phyloP scores from a whole-genome alignment of 148 eudicot species.

The Heliosperma pusillum region DNA sequence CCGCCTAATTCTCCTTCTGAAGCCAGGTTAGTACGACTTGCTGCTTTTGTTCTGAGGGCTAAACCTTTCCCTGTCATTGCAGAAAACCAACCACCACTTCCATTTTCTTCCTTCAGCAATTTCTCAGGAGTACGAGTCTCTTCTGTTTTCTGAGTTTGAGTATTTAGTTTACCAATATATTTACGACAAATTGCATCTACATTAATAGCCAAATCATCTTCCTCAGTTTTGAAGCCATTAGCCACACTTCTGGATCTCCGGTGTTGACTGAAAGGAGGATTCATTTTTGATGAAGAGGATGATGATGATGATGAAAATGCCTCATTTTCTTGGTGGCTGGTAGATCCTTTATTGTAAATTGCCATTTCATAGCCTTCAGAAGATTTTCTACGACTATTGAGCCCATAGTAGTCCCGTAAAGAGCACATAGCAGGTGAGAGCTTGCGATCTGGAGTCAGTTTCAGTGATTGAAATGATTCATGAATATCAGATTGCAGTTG shows the following conservation, averaged over 20 bases:
- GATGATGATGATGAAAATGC: slow-evolving; percentile 33
- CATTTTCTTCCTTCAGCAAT: slow-evolving; percentile 72
- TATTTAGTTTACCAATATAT: slow-evolving; percentile 47
- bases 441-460: slow-evolving; percentile 45
- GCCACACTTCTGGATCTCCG: slow-evolving; percentile 72
- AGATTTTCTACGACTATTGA: slow-evolving; percentile 27
- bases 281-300: slow-evolving; percentile 23
- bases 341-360: slow-evolving; percentile 47
- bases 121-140: slow-evolving; percentile 55
- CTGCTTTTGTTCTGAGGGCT: slow-evolving; percentile 78
- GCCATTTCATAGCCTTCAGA: slow-evolving; percentile 78
- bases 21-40: slow-evolving; percentile 49
- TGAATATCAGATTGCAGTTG: slow-evolving; percentile 55
- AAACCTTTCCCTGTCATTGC: slow-evolving; percentile 75
- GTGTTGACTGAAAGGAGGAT: slow-evolving; percentile 56
- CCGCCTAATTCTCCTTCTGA: slow-evolving; percentile 44
- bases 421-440: slow-evolving; percentile 80
- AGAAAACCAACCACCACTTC: slow-evolving; percentile 58
- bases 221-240: slow-evolving; percentile 48
- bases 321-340: slow-evolving; percentile 41
- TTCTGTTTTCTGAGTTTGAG: slow-evolving; percentile 59
- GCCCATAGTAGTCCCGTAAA: slow-evolving; percentile 78
- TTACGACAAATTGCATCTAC: slow-evolving; percentile 26
- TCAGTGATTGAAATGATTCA: slow-evolving; percentile 61
- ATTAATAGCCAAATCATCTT: slow-evolving; percentile 35